Conservation (phyloP, 1,284 basidiomycete species). For the Phellopilus nigrolimitatus region DNA sequence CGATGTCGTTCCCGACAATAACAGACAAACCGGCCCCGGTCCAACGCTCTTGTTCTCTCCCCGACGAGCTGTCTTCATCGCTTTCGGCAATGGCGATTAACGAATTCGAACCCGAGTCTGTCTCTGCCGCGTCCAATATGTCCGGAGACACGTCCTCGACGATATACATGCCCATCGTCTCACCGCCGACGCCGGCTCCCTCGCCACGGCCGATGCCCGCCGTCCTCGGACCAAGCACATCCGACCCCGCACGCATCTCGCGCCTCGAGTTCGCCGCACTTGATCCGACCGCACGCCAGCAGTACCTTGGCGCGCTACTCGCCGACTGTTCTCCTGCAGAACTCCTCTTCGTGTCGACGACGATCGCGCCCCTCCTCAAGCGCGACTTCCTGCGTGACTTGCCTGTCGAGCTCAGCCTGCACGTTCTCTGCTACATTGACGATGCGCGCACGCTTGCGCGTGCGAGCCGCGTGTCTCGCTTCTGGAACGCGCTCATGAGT, state of each 20-base stretch:
- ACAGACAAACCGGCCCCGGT: neutral
- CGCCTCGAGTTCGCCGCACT: constrained; percentile 36
- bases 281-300: constrained; percentile 44
- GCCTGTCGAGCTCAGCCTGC: constrained; percentile 80
- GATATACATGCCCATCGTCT: constrained; percentile 53
- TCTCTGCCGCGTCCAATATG: neutral
- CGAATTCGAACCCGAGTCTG: neutral
- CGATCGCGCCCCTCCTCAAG: constrained; percentile 77
- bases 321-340: constrained; percentile 67
- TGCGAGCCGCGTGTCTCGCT: constrained; percentile 68
- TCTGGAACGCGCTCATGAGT: constrained; percentile 74
- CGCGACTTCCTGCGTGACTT: constrained; percentile 83
- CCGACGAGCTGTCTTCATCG: neutral
- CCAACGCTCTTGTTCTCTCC: neutral
- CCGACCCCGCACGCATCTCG: constrained; percentile 27
- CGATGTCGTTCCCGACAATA: neutral
- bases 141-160: constrained; percentile 23
- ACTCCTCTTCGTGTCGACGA: constrained; percentile 72
- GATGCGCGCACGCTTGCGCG: constrained; percentile 74
- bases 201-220: constrained; percentile 42
- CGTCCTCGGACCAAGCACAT: constrained; percentile 25
- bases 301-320: constrained; percentile 61
- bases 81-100: constrained; percentile 6
- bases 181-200: constrained; percentile 67
- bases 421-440: constrained; percentile 80